Evolutionary conservation across 768 basidiomycete genomes (phyloP).

Genomic region (Rhodotorula diobovata): DNA sequence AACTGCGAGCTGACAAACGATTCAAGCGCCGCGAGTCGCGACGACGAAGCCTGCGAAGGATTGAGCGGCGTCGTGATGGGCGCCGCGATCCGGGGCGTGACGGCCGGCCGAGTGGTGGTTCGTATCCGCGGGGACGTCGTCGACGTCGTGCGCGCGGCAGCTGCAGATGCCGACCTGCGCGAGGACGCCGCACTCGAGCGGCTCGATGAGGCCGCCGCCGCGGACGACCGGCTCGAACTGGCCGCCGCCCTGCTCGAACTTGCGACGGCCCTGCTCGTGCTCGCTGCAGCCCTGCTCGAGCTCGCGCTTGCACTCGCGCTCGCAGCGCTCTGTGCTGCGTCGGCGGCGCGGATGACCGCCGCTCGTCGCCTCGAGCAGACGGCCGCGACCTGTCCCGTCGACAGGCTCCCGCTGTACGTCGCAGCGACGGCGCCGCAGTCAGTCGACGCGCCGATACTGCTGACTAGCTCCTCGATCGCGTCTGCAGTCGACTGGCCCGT

Average conservation of each 20-base stretch:
- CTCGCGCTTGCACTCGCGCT: conserved; percentile 5
- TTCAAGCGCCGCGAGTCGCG: not conserved
- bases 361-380: not conserved
- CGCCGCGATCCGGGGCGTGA: conserved; percentile 1
- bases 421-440: not conserved
- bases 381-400: not conserved
- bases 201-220: not conserved
- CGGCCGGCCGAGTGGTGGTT: not conserved
- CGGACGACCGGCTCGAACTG: not conserved
- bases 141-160: not conserved
- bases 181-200: not conserved
- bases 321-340: not conserved
- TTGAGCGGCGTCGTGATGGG: not conserved
- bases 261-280: not conserved
- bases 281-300: not conserved
- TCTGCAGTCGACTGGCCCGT: too few relatives aligned
- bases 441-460: not conserved
- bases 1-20: not conserved
- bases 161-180: not conserved
- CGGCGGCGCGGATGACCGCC: not conserved
- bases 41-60: not conserved
- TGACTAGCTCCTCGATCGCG: not conserved
- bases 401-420: not conserved
- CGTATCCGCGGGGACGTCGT: not conserved
- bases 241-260: not conserved